Conservation (phyloP, 1,284 basidiomycete species). For the Ceratobasidium sp. region DNA sequence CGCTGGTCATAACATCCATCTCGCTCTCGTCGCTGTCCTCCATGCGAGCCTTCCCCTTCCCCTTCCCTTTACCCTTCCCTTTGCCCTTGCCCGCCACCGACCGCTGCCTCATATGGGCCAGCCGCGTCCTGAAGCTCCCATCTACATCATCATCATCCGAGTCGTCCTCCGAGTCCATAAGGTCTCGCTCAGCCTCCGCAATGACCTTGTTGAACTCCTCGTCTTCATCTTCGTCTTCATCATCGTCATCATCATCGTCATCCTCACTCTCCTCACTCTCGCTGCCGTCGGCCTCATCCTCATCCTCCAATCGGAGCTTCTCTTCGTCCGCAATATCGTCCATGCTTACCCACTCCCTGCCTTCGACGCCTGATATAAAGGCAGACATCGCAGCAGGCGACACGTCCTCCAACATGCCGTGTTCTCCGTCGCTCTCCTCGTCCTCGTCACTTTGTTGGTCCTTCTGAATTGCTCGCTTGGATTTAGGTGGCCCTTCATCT, state of each 20-base stretch:
- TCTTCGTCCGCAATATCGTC: slow-evolving; percentile 71
- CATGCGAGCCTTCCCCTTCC: slow-evolving; percentile 28
- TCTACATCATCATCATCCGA: slow-evolving; percentile 53
- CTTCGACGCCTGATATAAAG: slow-evolving; percentile 53
- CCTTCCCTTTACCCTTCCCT: slow-evolving; percentile 17
- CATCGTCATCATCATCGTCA: slow-evolving; percentile 34
- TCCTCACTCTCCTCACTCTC: slow-evolving; percentile 53
- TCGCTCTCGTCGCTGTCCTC: slow-evolving; percentile 50
- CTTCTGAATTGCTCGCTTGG: neutral
- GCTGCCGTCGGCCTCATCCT: slow-evolving; percentile 63
- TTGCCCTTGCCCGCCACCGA: slow-evolving; percentile 5
- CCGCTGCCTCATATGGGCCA: slow-evolving; percentile 33
- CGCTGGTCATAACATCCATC: slow-evolving; percentile 47
- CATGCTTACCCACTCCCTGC: slow-evolving; percentile 65
- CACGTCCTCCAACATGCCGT: slow-evolving; percentile 45
- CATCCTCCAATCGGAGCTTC: slow-evolving; percentile 66
- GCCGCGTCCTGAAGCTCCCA: slow-evolving; percentile 30
- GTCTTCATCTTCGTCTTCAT: slow-evolving; percentile 51
- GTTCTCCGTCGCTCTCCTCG: slow-evolving; percentile 46
- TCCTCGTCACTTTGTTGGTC: slow-evolving; percentile 49
- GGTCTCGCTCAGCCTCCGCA: slow-evolving; percentile 50
- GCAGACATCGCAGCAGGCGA: slow-evolving; percentile 61
- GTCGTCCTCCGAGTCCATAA: slow-evolving; percentile 44
- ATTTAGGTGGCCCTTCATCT: slow-evolving; percentile 30
- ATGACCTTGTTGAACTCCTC: slow-evolving; percentile 56